These are phyloP conservation scores for Candida hungchunana DNA, from an alignment of 805 yeast genomes.

Conservation along the genomic window DNA sequence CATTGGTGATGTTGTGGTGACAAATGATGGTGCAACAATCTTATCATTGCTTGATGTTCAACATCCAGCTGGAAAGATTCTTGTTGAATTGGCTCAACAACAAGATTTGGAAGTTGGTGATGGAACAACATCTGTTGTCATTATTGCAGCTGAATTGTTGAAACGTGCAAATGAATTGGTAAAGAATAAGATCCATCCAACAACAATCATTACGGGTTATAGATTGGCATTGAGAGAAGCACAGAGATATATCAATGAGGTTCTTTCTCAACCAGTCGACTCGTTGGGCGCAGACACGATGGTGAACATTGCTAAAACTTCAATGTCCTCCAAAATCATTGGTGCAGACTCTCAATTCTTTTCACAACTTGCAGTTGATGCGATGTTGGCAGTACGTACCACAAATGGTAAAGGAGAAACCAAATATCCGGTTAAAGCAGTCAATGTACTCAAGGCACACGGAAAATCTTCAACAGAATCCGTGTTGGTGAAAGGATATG, in stretches of 20 bases:
- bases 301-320: conserved; percentile 89
- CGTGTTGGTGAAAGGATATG: conserved; percentile 85
- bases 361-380: conserved; percentile 87
- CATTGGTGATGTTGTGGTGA: conserved; percentile 97
- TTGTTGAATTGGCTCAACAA: conserved; percentile 96
- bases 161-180: conserved; percentile 93
- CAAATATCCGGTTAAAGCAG: conserved; percentile 95
- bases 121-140: conserved; percentile 96
- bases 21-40: conserved; percentile 98
- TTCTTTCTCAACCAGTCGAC: conserved; percentile 76
- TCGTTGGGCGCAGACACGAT: conserved; percentile 72
- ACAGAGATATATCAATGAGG: conserved; percentile 74
- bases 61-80: conserved; percentile 97
- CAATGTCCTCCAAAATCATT: conserved; percentile 95
- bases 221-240: conserved; percentile 93
- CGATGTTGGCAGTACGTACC: conserved; percentile 92
- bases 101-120: conserved; percentile 99
- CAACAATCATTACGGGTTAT: conserved; percentile 95
- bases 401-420: conserved; percentile 81
- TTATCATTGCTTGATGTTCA: conserved; percentile 87
- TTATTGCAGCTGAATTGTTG: conserved; percentile 88
- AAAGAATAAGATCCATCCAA: conserved; percentile 92
- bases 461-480: conserved; percentile 92
- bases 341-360: conserved; percentile 93
- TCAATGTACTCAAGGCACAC: conserved; percentile 91